Base-by-base conservation (phyloP, 2,329 filamentous ascomycete species). In the Xylaria sp. region DNA sequence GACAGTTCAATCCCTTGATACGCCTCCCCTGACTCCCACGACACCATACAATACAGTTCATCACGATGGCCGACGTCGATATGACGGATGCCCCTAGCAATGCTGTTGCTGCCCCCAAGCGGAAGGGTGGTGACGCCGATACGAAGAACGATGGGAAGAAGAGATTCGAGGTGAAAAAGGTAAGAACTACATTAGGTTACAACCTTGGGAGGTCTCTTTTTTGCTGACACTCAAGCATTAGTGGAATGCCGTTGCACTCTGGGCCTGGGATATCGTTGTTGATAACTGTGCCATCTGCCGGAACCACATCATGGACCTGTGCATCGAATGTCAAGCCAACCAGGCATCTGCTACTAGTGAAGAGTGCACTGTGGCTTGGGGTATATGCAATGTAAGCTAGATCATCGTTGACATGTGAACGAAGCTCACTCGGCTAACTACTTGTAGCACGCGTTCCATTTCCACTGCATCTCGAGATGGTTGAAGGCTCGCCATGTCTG, bases 301-400 rank as follows among this genome's bases (percentile, higher is more conserved):
- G 78, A 99, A 99, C 80, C 96, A 99, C 80, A 99, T 99, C 81
- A 99, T 99, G 96, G 96, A 99, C 80, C 86, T 99, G 31, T 99
- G 96, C 80, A 99, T 99, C 75, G 96, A 99, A 79, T 99, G 96
- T 79, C 96, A 99, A 83, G 96, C 96, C 64, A 99, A 99, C 80
- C 96, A 99, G 82, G 94, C 95, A 42, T 97, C 94, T 17, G 94
- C 95, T 49, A 97, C 96, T 0, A 97, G 92, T 71, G 96, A 99
- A 77, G 96, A 99, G 81, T 99, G 96, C 80, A 99, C 96, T 39
- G 96, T 99, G 27, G 96, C 96, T 29, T 99, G 96, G 96, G 96
- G 96, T 62, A 97, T 98, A 70, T 99, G 96, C 86, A 99, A 99
- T 78, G 96, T 97, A 82, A 81, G 92, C 85, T n/a, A 47, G 10